phyloP scores from a whole-genome alignment of 129 eudicot species.

The Flaveria ramosissima region DNA sequence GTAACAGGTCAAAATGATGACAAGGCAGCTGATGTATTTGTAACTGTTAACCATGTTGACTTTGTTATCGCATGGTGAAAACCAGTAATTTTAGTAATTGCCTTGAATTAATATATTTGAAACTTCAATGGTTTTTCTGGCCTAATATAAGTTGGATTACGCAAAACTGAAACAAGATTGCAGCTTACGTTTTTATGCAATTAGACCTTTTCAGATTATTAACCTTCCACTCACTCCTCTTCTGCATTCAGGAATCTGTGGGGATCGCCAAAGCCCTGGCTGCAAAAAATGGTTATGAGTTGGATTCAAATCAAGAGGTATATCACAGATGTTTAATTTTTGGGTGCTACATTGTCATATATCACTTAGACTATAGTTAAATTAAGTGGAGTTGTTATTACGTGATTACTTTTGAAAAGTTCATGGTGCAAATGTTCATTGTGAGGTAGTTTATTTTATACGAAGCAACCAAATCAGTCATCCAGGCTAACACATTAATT shows the following conservation, averaged over 20 bases:
- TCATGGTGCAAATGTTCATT: slow-evolving; percentile 11
- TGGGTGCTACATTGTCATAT: background rate
- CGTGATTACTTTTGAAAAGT: slow-evolving; percentile 18
- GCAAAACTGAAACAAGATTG: background rate
- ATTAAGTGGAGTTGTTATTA: background rate
- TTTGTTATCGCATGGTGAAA: slow-evolving; percentile 4
- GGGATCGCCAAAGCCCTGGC: slow-evolving; percentile 99
- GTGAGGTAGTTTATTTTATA: background rate
- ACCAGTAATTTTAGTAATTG: background rate
- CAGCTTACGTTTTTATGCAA: slow-evolving; percentile 1
- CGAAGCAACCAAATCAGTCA: slow-evolving; percentile 5
- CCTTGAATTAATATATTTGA: background rate
- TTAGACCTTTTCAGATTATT: background rate
- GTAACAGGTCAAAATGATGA: slow-evolving; percentile 8
- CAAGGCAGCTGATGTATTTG: background rate
- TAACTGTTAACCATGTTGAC: slow-evolving; percentile 12
- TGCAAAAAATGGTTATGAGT: slow-evolving; percentile 94
- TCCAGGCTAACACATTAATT: slow-evolving; percentile 12
- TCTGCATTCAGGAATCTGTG: slow-evolving; percentile 77
- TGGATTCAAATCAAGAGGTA: slow-evolving; percentile 99
- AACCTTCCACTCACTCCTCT: slow-evolving; percentile 2
- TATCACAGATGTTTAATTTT: background rate
- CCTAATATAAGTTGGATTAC: slow-evolving; percentile 1
- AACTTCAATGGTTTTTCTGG: slow-evolving; percentile 1
- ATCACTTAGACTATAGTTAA: background rate